phyloP scores from a whole-genome alignment of 495 filamentous ascomycete genomes.

The Neurospora pannonica region DNA sequence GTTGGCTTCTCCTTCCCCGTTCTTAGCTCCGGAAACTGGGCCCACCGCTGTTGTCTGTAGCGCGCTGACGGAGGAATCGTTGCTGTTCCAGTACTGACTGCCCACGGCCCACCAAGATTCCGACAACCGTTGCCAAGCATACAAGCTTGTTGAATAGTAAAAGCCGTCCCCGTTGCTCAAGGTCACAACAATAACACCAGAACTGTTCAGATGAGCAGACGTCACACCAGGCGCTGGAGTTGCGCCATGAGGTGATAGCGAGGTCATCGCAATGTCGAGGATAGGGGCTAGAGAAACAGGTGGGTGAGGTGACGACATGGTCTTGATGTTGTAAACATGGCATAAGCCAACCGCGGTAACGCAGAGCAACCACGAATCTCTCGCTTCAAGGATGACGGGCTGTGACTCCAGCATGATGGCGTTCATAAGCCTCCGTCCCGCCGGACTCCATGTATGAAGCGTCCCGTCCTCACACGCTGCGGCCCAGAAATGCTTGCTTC shows the following conservation, averaged over 20 bases:
- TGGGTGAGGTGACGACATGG: constrained; percentile 75
- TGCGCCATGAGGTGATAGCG: constrained; percentile 58
- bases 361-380: constrained; percentile 80
- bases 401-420: constrained; percentile 83
- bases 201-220: constrained; percentile 80
- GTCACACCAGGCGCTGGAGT: constrained; percentile 71
- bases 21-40: constrained; percentile 24
- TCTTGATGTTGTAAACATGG: constrained; percentile 88
- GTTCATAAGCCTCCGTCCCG: constrained; percentile 77
- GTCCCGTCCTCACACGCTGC: constrained; percentile 89
- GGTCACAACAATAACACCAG: constrained; percentile 72
- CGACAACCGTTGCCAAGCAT: constrained; percentile 86
- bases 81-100: constrained; percentile 97
- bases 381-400: constrained; percentile 83
- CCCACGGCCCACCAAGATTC: constrained; percentile 98
- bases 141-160: constrained; percentile 71
- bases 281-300: constrained; percentile 85
- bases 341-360: constrained; percentile 83
- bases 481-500: constrained; percentile 84
- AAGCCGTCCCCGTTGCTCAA: constrained; percentile 91
- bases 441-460: constrained; percentile 89
- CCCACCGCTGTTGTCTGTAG: constrained; percentile 60
- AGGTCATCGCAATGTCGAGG: constrained; percentile 66
- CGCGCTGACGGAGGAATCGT: constrained; percentile 71
- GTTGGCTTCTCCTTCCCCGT: constrained; percentile 42